These are phyloP conservation scores for apple (Malus domestica) DNA, from an alignment of 306 rosid species.

Conservation along the genomic window ASM211411v1 NC_041795.1:18582501-18583000, in stretches of 20 bases:
- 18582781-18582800: constrained; percentile 47
- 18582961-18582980: neutral
- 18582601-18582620: constrained; percentile 51
- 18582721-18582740: constrained; percentile 43
- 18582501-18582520: constrained; percentile 46
- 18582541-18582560: constrained; percentile 47
- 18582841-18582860: constrained; percentile 46
- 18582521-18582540: constrained; percentile 30
- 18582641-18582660: constrained; percentile 41
- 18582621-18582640: constrained; percentile 48
- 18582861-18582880: neutral
- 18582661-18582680: constrained; percentile 43
- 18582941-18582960: neutral
- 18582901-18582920: neutral
- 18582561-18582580: constrained; percentile 41
- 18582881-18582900: neutral
- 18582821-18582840: constrained; percentile 47
- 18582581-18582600: constrained; percentile 34
- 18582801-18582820: constrained; percentile 28
- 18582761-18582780: constrained; percentile 31
- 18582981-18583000: neutral
- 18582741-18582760: constrained; percentile 37
- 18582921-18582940: neutral
- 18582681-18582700: constrained; percentile 31
- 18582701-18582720: constrained; percentile 41